Base-by-base conservation (phyloP, 352 stramenopile species). In the Paralagenidium karlingii region DNA sequence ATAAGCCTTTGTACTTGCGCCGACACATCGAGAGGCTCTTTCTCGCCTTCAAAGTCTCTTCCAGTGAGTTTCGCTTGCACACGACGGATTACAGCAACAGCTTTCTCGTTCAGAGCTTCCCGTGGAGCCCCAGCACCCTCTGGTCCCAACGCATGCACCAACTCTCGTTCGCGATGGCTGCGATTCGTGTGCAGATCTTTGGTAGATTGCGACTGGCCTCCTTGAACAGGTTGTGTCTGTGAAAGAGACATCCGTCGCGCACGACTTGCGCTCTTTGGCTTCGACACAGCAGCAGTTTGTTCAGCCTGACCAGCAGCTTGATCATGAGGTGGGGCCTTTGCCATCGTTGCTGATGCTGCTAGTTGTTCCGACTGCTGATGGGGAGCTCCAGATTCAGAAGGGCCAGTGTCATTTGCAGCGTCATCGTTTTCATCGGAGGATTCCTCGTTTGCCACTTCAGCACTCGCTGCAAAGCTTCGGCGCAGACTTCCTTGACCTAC, bases 41-140 rank as follows among this genome's bases (percentile, higher is more conserved):
- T 52, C 36, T 68, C 60, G 20, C 79, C 63, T 43, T 88, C 74
- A 55, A 99, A 99, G 62, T 99, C 96, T 9, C 92, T 92, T 4
- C 96, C 96, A 8, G 87, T 97, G 20, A 99, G 79, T 60, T 99
- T 99, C 43, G 97, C 91, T 53, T 99, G 93, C 28, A 99, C 94
- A n/a, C 96, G 84, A 31, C 80, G 69, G 55, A 99, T 97, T 32
- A 99, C 95, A 8, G 94, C 94, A 13, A 98, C 71, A 0, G 94
- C 94, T 51, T 96, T 93, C 53, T 97, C 88, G 60, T 98, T 98
- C 38, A 98, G 61, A 15, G 82, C 82, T 45, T 96, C 90, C 34
- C 59, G 60, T 12, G 82, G 79, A 2, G 79, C 77, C 5, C 55
- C 75, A 0, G 70, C 65, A 18, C 82, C 83, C 51, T 94, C 83